Evolutionary conservation across 257 asterid species (phyloP).

Genomic region (Penstemon barbatus): DNA sequence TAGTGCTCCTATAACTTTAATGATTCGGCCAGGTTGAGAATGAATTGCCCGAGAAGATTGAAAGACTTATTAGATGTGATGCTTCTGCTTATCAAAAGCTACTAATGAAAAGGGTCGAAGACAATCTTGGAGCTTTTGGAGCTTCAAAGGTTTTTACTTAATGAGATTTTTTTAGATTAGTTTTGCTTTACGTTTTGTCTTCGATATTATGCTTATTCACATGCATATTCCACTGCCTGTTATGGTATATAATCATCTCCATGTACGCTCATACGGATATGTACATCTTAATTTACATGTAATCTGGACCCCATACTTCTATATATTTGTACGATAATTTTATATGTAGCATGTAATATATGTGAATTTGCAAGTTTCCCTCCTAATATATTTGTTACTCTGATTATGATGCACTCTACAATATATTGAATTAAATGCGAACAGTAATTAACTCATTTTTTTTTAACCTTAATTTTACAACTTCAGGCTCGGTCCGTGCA

Average conservation of each 20-base stretch:
- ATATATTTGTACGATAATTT: no score
- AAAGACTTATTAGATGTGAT: conserved; percentile 92
- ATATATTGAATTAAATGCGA: background rate
- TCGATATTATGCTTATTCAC: background rate
- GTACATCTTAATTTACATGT: background rate
- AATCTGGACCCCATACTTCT: no score
- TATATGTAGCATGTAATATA: no score
- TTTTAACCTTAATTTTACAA: conserved; percentile 25
- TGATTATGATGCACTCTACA: no score
- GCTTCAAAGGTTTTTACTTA: conserved; percentile 66
- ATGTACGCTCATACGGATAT: background rate
- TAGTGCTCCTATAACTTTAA: conserved; percentile 24
- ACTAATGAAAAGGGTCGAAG: conserved; percentile 97
- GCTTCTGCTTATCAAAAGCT: conserved; percentile 95
- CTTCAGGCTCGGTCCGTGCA: conserved; percentile 91
- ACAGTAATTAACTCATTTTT: background rate
- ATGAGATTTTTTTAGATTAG: conserved; percentile 14
- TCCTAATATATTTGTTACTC: no score
- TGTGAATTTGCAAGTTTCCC: no score
- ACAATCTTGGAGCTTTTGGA: conserved; percentile 97
- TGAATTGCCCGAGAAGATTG: conserved; percentile 93
- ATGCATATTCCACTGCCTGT: conserved; percentile 1
- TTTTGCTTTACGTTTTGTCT: conserved; percentile 13
- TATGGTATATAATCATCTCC: background rate
- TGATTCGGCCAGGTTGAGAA: conserved; percentile 76